Conservation (phyloP, 805 yeast genomes). For the Metschnikowia vanudenii region DNA sequence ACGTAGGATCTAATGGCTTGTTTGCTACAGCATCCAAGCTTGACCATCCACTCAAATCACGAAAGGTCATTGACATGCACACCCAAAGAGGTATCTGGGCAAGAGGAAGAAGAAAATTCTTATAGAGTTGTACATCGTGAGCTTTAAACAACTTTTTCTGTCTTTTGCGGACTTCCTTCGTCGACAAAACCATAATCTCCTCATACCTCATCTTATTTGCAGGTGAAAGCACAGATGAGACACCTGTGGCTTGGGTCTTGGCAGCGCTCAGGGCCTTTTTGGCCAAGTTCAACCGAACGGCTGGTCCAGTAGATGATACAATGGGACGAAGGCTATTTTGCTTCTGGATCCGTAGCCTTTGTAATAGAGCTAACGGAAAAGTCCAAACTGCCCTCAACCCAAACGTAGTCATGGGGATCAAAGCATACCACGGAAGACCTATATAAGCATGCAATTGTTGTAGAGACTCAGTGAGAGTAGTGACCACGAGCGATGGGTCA, state of each 20-base stretch:
- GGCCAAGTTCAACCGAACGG: constrained; percentile 58
- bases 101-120: constrained; percentile 68
- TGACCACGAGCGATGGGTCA: constrained; percentile 34
- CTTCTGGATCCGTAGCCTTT: constrained; percentile 63
- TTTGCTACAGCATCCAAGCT: constrained; percentile 42
- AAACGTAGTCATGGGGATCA: constrained; percentile 74
- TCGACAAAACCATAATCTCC: constrained; percentile 69
- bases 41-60: constrained; percentile 73
- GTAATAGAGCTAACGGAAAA: constrained; percentile 72
- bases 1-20: constrained; percentile 48
- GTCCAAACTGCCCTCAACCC: constrained; percentile 65
- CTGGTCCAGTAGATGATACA: constrained; percentile 71
- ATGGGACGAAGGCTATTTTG: constrained; percentile 74
- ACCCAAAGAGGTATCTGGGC: constrained; percentile 90
- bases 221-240: constrained; percentile 30
- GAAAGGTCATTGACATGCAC: constrained; percentile 67
- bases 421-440: constrained; percentile 78
- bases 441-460: constrained; percentile 51
- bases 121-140: constrained; percentile 75
- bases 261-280: constrained; percentile 43
- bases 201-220: constrained; percentile 60
- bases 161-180: constrained; percentile 75
- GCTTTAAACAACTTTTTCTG: constrained; percentile 69
- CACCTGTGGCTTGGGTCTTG: constrained; percentile 18
- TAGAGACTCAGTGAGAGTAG: constrained; percentile 37